Evolutionary conservation across 1,284 basidiomycete genomes (phyloP).

Genomic region (Leccinum fallax): DNA sequence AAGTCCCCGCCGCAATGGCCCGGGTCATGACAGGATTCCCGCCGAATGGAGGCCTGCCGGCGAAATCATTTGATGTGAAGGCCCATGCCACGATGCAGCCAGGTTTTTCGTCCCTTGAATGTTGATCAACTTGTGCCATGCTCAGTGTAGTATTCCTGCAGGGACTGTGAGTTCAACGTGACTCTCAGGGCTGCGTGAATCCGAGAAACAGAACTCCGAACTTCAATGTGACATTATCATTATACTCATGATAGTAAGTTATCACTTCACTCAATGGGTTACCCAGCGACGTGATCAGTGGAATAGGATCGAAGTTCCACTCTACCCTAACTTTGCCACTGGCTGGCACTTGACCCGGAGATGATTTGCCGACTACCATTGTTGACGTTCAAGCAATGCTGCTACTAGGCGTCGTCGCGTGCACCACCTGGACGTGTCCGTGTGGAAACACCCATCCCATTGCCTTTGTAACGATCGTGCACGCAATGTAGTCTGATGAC

Average conservation of each 20-base stretch:
- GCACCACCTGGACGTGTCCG: constrained; percentile 1
- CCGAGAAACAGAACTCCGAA: neutral
- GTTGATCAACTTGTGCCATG: neutral
- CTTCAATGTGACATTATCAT: neutral
- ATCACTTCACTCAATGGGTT: neutral
- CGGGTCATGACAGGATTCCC: no score
- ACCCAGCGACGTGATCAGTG: neutral
- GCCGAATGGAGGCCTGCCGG: neutral
- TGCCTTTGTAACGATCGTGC: constrained; percentile 17
- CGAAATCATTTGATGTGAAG: no score
- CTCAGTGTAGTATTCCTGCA: neutral
- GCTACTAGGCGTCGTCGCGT: neutral
- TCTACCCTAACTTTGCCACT: neutral
- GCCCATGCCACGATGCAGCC: neutral
- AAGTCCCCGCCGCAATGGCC: neutral
- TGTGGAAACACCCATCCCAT: constrained; percentile 28
- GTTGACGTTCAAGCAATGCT: neutral
- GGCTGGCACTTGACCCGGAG: neutral
- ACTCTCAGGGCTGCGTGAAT: neutral
- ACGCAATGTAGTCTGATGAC: constrained; percentile 1
- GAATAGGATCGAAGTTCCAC: neutral
- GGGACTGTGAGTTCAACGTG: neutral
- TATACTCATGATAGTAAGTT: neutral
- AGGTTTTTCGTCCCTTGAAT: neutral
- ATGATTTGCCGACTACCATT: neutral